phyloP scores from a whole-genome alignment of 805 yeast genomes.

The Metschnikowia aberdeeniae region DNA sequence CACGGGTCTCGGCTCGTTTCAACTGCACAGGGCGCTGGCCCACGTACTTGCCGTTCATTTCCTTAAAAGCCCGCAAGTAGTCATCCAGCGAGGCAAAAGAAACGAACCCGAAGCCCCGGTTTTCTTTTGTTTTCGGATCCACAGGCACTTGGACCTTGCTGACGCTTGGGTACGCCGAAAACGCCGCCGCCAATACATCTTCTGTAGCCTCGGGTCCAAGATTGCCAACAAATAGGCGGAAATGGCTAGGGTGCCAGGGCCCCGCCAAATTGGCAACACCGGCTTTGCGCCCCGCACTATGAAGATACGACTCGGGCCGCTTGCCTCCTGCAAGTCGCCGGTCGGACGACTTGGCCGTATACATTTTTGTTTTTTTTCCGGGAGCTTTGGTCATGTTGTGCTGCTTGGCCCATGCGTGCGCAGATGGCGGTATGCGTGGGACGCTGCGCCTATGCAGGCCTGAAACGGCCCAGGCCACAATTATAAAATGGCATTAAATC shows the following conservation, averaged over 20 bases:
- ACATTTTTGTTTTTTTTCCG: conserved; percentile 17
- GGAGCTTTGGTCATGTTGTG: conserved; percentile 2
- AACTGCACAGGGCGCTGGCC: conserved; percentile 71
- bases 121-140: conserved; percentile 43
- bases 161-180: conserved; percentile 49
- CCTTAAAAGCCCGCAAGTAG: conserved; percentile 65
- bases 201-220: conserved; percentile 65
- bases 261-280: conserved; percentile 25
- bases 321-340: conserved; percentile 51
- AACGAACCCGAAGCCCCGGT: conserved; percentile 73
- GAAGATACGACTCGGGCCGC: conserved; percentile 32
- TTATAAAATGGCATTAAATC: no score
- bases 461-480: no score
- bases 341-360: conserved; percentile 47
- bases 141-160: conserved; percentile 57
- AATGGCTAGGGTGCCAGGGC: conserved; percentile 71
- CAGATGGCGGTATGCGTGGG: not conserved
- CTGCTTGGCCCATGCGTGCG: not conserved
- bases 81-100: conserved; percentile 63
- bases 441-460: no score
- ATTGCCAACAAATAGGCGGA: conserved; percentile 72
- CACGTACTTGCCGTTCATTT: conserved; percentile 71
- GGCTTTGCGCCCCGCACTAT: conserved; percentile 3
- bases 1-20: conserved; percentile 52
- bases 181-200: conserved; percentile 50